These are phyloP conservation scores for Arthrobotrys conoides DNA, from an alignment of 2,329 filamentous ascomycete genomes.

Conservation along the genomic window DNA sequence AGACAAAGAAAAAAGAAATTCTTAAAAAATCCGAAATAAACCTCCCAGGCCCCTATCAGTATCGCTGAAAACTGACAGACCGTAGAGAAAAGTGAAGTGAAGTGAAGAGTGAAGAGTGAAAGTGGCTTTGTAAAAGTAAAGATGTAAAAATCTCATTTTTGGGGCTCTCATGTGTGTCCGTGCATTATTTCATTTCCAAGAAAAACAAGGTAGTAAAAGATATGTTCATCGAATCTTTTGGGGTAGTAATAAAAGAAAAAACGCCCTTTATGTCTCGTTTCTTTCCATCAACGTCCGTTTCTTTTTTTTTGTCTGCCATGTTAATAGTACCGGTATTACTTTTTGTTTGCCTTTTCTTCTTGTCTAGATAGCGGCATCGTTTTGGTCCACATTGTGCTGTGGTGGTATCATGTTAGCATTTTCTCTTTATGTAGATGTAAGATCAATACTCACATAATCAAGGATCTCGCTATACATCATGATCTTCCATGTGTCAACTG, in stretches of 20 bases:
- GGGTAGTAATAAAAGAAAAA: constrained; percentile 37
- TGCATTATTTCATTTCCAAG: constrained; percentile 28
- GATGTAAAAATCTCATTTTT: constrained; percentile 20
- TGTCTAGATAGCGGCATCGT: constrained; percentile 47
- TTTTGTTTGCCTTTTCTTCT: constrained; percentile 22
- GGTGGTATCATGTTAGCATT: constrained; percentile 18
- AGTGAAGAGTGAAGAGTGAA: background rate
- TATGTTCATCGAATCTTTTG: constrained; percentile 53
- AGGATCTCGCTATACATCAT: constrained; percentile 83
- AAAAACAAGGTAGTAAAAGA: constrained; percentile 9
- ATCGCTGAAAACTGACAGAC: background rate
- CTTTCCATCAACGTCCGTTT: constrained; percentile 37
- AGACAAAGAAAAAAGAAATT: background rate
- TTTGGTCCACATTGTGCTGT: constrained; percentile 60
- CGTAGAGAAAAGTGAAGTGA: constrained; percentile 12
- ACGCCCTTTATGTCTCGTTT: constrained; percentile 44
- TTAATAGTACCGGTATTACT: constrained; percentile 3
- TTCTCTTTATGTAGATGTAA: no score
- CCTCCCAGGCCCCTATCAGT: background rate
- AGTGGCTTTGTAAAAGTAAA: constrained; percentile 8
- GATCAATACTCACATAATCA: constrained; percentile 61
- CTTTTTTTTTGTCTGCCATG: constrained; percentile 6
- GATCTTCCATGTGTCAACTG: constrained; percentile 99
- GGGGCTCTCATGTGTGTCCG: constrained; percentile 1
- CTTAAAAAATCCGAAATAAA: background rate